Evolutionary conservation across 2,329 filamentous ascomycete genomes (phyloP).

Genomic region (Aspergillus eucalypticola): DNA sequence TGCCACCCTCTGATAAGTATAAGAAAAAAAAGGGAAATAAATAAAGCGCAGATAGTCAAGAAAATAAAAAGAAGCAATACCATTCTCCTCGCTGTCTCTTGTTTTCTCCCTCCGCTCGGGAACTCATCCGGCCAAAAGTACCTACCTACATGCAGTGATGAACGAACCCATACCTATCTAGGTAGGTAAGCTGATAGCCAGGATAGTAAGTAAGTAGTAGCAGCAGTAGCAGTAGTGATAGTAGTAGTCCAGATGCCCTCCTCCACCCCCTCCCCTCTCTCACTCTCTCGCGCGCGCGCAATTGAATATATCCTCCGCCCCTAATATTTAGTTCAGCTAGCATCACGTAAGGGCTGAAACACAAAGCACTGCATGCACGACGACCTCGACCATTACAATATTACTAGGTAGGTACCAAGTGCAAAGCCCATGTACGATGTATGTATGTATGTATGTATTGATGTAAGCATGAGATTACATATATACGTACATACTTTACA

Average conservation of each 20-base stretch:
- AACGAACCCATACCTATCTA: neutral
- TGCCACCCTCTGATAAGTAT: neutral
- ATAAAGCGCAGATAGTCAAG: neutral
- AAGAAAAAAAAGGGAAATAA: neutral
- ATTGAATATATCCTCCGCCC: neutral
- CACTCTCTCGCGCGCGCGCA: neutral
- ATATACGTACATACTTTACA: too few relatives aligned
- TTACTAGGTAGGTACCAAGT: neutral
- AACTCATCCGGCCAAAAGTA: neutral
- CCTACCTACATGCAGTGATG: neutral
- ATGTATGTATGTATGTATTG: neutral
- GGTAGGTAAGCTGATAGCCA: neutral
- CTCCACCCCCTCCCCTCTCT: neutral
- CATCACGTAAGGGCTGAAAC: neutral
- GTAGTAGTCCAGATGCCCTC: too few relatives aligned
- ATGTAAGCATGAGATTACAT: neutral
- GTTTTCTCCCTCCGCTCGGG: neutral
- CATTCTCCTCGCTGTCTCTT: neutral
- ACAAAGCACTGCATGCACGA: neutral
- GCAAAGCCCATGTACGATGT: neutral
- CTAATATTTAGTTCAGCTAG: neutral
- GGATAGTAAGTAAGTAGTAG: neutral
- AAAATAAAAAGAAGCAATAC: neutral
- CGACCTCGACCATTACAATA: neutral
- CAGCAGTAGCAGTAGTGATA: too few relatives aligned